These are phyloP conservation scores for Penicillium subrubescens DNA, from an alignment of 495 filamentous ascomycete species.

Conservation along the genomic window DNA sequence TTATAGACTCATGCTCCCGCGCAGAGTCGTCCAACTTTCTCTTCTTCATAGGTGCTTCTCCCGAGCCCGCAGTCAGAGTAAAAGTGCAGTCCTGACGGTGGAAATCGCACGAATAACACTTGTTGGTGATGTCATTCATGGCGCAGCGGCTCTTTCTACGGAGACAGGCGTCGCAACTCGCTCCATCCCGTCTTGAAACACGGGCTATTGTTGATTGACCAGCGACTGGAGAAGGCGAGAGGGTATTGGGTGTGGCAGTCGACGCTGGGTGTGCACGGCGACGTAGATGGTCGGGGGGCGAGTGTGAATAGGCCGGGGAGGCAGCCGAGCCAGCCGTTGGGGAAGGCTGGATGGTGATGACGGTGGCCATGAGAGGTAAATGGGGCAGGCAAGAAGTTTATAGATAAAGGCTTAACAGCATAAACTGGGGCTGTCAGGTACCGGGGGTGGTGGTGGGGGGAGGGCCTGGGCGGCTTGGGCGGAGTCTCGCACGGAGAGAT, in stretches of 20 bases:
- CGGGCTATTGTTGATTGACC: slow-evolving; percentile 32
- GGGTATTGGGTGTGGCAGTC: slow-evolving; percentile 30
- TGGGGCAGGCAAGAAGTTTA: neutral
- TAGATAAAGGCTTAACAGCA: neutral
- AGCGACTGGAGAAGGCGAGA: slow-evolving; percentile 34
- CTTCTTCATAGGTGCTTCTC: slow-evolving; percentile 70
- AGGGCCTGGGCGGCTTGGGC: neutral
- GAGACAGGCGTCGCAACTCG: slow-evolving; percentile 77
- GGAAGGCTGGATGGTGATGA: slow-evolving; percentile 50
- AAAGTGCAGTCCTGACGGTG: slow-evolving; percentile 59
- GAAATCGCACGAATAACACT: slow-evolving; percentile 56
- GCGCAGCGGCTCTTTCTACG: slow-evolving; percentile 87
- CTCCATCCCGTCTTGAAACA: slow-evolving; percentile 46
- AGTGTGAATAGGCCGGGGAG: slow-evolving; percentile 30
- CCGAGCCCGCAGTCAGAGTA: slow-evolving; percentile 31
- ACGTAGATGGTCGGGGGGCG: slow-evolving; percentile 31
- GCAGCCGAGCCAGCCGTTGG: slow-evolving; percentile 31
- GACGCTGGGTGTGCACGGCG: slow-evolving; percentile 23
- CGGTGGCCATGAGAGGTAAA: slow-evolving; percentile 39
- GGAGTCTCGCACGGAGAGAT: neutral
- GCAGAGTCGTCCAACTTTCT: slow-evolving; percentile 57
- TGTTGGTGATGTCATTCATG: slow-evolving; percentile 64
- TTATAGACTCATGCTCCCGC: slow-evolving; percentile 39
- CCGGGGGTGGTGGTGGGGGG: neutral
- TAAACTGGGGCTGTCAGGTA: neutral